Base-by-base conservation (phyloP, 2,329 filamentous ascomycete species). In the Botrytis fabae region DNA sequence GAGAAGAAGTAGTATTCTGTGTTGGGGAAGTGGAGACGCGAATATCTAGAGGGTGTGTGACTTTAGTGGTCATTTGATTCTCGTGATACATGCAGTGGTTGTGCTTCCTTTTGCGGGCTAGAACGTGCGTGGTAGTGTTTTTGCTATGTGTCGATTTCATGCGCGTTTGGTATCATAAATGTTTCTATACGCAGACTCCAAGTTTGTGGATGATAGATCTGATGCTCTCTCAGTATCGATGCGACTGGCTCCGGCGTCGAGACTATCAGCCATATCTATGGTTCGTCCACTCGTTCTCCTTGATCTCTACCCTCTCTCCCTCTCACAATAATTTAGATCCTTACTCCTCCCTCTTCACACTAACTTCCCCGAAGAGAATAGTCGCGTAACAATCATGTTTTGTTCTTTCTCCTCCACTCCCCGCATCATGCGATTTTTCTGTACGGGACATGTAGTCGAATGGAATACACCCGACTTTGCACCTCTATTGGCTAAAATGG, bases 321-420 rank as follows among this genome's bases (percentile, higher is more conserved):
- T 48, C 28, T 6, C 40, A 5, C 18, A 25, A 18, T 9, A 25
- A 40, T 0, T 16, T 7, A 20, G 8, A 1, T 38, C 4, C 20
- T 32, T 14, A 4, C 14, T 9, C 44, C 2, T 14, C 25, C n/a
- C 22, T 59, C 12, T 8, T 20, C 20, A 10, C 38, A 57, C 16
- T 59, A 46, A 64, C 40, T 22, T 28, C 8, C 9, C n/a, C 87
- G 90, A 93, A 80, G 92, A 95, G 79, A 95, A 95, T 78, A 91
- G 90, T 44, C 87, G 93, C 25, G 86, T 92, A 28, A 93, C 91
- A 9, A 83, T 95, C 79, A 90, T 94, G 86, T 93, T 94, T 82
- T 91, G 87, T 80, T 90, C 88, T 35, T 92, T 92, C 75, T 88
- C 86, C 1, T 76, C 83, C 6, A 79, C 83, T 0, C 90, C 91